These are phyloP conservation scores for Beauveria asiatica DNA, from an alignment of 2,329 filamentous ascomycete genomes.

Conservation along the genomic window DNA sequence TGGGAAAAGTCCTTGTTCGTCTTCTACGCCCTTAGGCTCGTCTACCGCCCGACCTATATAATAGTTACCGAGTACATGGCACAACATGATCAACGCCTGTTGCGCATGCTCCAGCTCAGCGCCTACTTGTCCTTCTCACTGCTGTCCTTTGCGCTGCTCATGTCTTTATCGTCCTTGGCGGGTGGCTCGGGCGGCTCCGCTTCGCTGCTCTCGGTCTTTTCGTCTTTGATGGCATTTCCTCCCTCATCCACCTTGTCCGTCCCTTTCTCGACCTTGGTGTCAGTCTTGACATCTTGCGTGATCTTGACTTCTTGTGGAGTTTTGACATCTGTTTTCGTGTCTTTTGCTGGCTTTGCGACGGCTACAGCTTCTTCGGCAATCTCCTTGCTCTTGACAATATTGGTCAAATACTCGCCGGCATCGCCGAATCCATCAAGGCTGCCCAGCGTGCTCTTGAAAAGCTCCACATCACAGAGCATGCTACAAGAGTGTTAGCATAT, in stretches of 20 bases:
- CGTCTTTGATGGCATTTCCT: slow-evolving; percentile 1
- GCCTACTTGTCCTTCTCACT: neutral
- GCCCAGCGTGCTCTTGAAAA: slow-evolving; percentile 60
- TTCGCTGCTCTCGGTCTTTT: slow-evolving; percentile 14
- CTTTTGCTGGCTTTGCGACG: slow-evolving; percentile 4
- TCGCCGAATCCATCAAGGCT: slow-evolving; percentile 75
- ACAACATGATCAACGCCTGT: neutral
- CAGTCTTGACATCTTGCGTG: slow-evolving; percentile 12
- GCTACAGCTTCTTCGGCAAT: slow-evolving; percentile 21
- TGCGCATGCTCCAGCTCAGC: neutral
- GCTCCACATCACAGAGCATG: slow-evolving; percentile 67
- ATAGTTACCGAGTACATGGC: neutral
- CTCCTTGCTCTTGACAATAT: slow-evolving; percentile 54
- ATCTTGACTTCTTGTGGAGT: slow-evolving; percentile 12
- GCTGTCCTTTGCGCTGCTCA: neutral
- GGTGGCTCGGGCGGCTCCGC: neutral
- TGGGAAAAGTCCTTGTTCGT: neutral
- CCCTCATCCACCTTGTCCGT: slow-evolving; percentile 10
- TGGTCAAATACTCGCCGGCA: slow-evolving; percentile 59
- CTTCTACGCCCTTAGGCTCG: neutral
- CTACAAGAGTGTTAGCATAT: slow-evolving; percentile 32
- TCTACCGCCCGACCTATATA: neutral
- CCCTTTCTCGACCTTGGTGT: slow-evolving; percentile 12
- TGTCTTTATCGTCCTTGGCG: neutral
- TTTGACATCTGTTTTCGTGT: slow-evolving; percentile 13